Conservation (phyloP, 306 rosid genomes). For the Oemleria cerasiformis region DNA sequence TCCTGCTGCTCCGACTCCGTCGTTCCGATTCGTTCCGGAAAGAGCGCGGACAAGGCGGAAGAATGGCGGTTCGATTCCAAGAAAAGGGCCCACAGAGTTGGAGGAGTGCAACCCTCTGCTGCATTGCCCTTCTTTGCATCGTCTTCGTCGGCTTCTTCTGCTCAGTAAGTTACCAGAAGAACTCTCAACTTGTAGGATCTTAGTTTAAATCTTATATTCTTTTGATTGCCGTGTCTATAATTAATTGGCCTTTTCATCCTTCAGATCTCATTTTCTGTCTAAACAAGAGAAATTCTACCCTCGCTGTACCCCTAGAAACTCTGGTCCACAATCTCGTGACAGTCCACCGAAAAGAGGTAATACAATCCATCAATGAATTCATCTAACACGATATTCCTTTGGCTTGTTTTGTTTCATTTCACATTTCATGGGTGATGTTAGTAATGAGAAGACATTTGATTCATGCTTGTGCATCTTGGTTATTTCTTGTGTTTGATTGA, state of each 20-base stretch:
- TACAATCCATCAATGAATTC: not conserved
- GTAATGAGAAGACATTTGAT: not conserved
- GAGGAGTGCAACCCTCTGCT: conserved; percentile 58
- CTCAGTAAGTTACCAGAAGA: conserved; percentile 43
- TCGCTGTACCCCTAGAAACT: conserved; percentile 68
- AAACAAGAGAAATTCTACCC: conserved; percentile 65
- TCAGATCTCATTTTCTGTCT: conserved; percentile 51
- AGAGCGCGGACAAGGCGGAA: conserved; percentile 46
- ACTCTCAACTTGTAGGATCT: not conserved
- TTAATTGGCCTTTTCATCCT: conserved; percentile 4
- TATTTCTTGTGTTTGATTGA: conserved; percentile 30
- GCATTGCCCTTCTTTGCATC: conserved; percentile 57
- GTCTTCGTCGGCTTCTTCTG: conserved; percentile 9
- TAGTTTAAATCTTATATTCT: not conserved
- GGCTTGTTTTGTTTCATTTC: not conserved
- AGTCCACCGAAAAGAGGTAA: conserved; percentile 93
- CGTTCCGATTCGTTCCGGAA: conserved; percentile 57
- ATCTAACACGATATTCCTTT: not conserved
- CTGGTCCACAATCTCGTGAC: conserved; percentile 94
- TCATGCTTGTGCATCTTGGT: conserved; percentile 7
- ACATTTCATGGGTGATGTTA: not conserved
- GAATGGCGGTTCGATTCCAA: conserved; percentile 58
- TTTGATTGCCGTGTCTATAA: not conserved
- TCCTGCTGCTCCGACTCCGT: conserved; percentile 67
- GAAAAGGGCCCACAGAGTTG: conserved; percentile 47